Evolutionary conservation across 1,284 basidiomycete species (phyloP).

Genomic region (Puccinia sorghi): DNA sequence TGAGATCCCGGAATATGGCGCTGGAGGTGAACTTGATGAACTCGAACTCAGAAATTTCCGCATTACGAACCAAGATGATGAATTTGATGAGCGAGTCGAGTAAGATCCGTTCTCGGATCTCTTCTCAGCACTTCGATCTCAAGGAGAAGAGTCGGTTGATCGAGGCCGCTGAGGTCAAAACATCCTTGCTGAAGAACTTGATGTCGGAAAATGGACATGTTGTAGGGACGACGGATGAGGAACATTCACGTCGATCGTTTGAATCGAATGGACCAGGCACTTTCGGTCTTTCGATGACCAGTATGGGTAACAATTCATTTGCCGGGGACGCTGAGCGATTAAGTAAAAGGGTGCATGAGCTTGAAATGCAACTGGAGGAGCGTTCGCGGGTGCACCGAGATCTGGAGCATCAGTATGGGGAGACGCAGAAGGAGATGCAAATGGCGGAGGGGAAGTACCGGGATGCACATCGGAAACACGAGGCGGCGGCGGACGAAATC

Average conservation of each 20-base stretch:
- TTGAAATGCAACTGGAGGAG: conserved; percentile 21
- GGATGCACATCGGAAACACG: conserved; percentile 44
- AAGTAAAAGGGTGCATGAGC: conserved; percentile 24
- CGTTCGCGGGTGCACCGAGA: conserved; percentile 14
- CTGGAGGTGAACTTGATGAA: conserved; percentile 71
- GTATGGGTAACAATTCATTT: conserved; percentile 66
- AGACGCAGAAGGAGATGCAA: conserved; percentile 69
- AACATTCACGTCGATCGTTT: conserved; percentile 62
- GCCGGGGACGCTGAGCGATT: background rate
- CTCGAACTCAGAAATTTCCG: conserved; percentile 75
- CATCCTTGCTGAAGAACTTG: conserved; percentile 79
- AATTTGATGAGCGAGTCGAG: conserved; percentile 71
- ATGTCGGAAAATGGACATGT: conserved; percentile 83
- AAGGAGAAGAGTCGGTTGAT: conserved; percentile 69
- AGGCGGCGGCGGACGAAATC: conserved; percentile 47
- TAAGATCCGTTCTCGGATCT: conserved; percentile 65
- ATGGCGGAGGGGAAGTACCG: conserved; percentile 64
- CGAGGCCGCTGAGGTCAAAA: conserved; percentile 73
- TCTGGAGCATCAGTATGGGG: conserved; percentile 27
- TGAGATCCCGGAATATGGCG: conserved; percentile 66
- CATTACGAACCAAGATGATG: conserved; percentile 74
- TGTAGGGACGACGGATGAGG: conserved; percentile 67
- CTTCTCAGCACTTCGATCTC: conserved; percentile 70
- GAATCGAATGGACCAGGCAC: conserved; percentile 31
- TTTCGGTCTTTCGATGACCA: conserved; percentile 60